Conservation (phyloP, 768 basidiomycete species). For the Auricularia heimuer region DNA sequence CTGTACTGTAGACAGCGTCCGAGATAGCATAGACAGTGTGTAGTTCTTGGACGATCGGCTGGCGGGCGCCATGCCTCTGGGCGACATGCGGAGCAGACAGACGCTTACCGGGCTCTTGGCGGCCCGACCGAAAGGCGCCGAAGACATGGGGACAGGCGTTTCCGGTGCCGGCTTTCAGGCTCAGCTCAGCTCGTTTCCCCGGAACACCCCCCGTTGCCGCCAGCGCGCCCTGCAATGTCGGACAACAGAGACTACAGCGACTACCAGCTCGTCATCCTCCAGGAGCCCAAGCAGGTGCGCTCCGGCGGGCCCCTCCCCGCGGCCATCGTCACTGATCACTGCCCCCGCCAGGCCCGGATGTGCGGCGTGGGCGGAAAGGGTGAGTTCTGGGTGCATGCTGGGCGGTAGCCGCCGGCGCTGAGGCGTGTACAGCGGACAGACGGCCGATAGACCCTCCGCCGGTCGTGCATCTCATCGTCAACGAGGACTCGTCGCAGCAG, state of each 20-base stretch:
- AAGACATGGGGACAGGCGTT: too few species aligned
- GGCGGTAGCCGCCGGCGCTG: not conserved
- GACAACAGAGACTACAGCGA: constrained; percentile 37
- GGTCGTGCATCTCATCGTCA: constrained; percentile 87
- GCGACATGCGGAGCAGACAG: too few species aligned
- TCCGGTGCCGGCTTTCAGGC: too few species aligned
- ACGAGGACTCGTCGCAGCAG: constrained; percentile 31
- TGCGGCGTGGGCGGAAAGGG: constrained; percentile 80
- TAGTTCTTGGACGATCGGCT: not conserved
- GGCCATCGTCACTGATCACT: not conserved
- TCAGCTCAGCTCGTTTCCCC: too few species aligned
- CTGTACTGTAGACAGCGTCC: not conserved
- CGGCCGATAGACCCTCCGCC: constrained; percentile 94
- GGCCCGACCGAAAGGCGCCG: too few species aligned
- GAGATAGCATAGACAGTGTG: not conserved
- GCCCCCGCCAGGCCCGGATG: constrained; percentile 49
- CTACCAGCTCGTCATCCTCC: constrained; percentile 77
- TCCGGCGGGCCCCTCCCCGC: constrained; percentile 13
- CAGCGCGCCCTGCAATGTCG: not conserved
- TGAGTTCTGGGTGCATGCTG: constrained; percentile 14
- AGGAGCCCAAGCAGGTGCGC: constrained; percentile 75
- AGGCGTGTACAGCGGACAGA: constrained; percentile 58
- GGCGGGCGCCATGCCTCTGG: not conserved
- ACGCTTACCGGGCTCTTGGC: too few species aligned
- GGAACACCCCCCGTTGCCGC: not conserved